Base-by-base conservation (phyloP, 2,329 filamentous ascomycete genomes). In the Cucurbitaria berberidis region DNA sequence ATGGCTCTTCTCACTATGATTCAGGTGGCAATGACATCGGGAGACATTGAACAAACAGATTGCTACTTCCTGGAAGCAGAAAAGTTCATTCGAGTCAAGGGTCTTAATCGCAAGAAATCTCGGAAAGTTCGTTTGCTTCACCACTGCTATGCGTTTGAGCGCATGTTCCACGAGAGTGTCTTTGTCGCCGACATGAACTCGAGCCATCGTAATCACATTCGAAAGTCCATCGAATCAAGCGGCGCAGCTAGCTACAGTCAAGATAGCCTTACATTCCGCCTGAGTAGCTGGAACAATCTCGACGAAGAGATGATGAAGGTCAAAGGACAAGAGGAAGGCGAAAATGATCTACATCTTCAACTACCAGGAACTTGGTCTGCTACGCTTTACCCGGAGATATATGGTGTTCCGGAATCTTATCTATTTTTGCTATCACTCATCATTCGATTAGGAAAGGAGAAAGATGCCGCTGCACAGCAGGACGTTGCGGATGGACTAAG, bases 111-210 rank as follows among this genome's bases (percentile, higher is more conserved):
- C 3, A 64, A 60, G 7, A 79, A 78, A 34, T 77, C 78, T 1
- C 73, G 77, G 15, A 77, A 78, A 18, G 64, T 74, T 0, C 74
- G 79, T 2, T 58, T 81, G 0, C 60, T 82, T 0, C 80, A 81
- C 51, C 78, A 81, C 51, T 79, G 78, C 63, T 81, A 81, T 52
- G 77, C 75, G 0, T 79, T 77, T 44, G 66, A 79, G 5, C 74
- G 80, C 0, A 73, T 81, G 0, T 75, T 81, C 16, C 68, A 77
- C n/a, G 79, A 81, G 57, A 81, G 78, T 32, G 71, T 67, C 5
- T 57, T 55, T 18, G 16, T 60, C 18, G 48, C 40, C 4, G 41
- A 46, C 24, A 35, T 27, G 1, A 57, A 62, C 19, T 51, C 49
- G 6, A 45, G 15, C 13, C 57, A 60, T 43, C 59, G 59, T 3